Conservation (phyloP, 495 filamentous ascomycete genomes). For the Annulohypoxylon nitens region DNA sequence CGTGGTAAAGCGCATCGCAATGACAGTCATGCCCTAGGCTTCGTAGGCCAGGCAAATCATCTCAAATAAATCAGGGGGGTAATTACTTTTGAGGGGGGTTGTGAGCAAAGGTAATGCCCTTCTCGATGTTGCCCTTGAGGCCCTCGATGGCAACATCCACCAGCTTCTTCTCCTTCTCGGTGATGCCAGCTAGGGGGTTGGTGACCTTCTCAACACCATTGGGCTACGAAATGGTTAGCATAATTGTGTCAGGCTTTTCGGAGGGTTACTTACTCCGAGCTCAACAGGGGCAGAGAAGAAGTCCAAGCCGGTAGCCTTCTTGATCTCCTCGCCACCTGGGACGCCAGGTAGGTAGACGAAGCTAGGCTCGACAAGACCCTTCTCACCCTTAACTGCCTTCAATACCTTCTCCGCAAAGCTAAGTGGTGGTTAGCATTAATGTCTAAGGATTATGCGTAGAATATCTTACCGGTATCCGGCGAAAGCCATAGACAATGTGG, state of each 20-base stretch:
- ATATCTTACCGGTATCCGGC: conserved; percentile 84
- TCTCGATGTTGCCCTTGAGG: conserved; percentile 91
- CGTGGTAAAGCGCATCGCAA: conserved; percentile 38
- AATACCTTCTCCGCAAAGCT: conserved; percentile 95
- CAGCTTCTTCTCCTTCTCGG: conserved; percentile 86
- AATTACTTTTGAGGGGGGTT: conserved; percentile 76
- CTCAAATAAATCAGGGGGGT: conserved; percentile 42
- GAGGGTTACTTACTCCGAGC: conserved; percentile 79
- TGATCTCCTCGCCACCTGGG: conserved; percentile 84
- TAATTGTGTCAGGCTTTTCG: conserved; percentile 50
- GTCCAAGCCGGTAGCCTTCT: conserved; percentile 83
- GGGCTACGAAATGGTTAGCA: conserved; percentile 64
- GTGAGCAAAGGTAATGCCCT: conserved; percentile 90
- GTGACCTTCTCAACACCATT: conserved; percentile 84
- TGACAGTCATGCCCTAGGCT: conserved; percentile 27
- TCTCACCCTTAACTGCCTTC: conserved; percentile 87
- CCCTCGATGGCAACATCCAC: conserved; percentile 79
- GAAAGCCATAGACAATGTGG: conserved; percentile 97
- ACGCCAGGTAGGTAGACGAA: conserved; percentile 95
- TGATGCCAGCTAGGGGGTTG: conserved; percentile 80
- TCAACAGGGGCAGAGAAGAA: conserved; percentile 97
- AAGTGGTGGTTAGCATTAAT: conserved; percentile 33
- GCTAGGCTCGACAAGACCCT: conserved; percentile 92
- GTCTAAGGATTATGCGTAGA: not conserved
- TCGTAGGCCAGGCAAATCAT: conserved; percentile 39